Evolutionary conservation across 2,329 filamentous ascomycete species (phyloP).

Genomic region (Plectosphaerella sp.): DNA sequence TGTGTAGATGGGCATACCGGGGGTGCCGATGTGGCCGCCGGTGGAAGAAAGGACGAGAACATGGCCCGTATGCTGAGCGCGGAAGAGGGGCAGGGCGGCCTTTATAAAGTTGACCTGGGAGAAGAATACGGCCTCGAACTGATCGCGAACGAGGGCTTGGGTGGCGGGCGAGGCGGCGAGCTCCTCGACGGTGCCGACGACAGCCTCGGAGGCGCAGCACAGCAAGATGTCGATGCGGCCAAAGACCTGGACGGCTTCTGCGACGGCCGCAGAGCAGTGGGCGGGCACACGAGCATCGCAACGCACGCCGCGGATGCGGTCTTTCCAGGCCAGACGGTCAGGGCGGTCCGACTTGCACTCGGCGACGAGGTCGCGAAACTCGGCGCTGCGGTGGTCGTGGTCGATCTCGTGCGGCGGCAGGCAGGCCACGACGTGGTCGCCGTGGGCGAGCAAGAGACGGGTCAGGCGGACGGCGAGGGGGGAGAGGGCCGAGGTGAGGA

Average conservation of each 20-base stretch:
- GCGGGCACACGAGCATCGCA: constrained; percentile 59
- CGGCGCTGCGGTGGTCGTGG: constrained; percentile 67
- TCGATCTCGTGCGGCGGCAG: constrained; percentile 76
- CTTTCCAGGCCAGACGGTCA: constrained; percentile 73
- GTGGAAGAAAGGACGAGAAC: constrained; percentile 87
- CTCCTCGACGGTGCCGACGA: constrained; percentile 90
- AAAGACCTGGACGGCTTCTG: constrained; percentile 80
- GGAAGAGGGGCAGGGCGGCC: constrained; percentile 73
- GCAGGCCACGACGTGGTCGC: constrained; percentile 85
- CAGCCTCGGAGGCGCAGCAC: constrained; percentile 83
- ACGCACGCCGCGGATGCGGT: constrained; percentile 64
- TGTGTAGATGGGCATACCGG: constrained; percentile 85
- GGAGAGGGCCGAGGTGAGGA: constrained; percentile 82
- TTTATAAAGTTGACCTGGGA: constrained; percentile 96
- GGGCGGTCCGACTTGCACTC: constrained; percentile 60
- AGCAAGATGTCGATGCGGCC: constrained; percentile 85
- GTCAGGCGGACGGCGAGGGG: constrained; percentile 81
- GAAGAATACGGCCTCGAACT: constrained; percentile 95
- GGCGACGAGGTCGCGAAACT: constrained; percentile 75
- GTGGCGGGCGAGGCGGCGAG: constrained; percentile 69
- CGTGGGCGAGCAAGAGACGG: constrained; percentile 78
- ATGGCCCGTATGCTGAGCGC: constrained; percentile 78
- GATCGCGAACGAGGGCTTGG: constrained; percentile 76
- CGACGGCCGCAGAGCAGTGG: constrained; percentile 80
- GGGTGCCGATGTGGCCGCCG: constrained; percentile 88